phyloP scores from a whole-genome alignment of 345 rosid species.

The Abelmoschus esculentus region DNA sequence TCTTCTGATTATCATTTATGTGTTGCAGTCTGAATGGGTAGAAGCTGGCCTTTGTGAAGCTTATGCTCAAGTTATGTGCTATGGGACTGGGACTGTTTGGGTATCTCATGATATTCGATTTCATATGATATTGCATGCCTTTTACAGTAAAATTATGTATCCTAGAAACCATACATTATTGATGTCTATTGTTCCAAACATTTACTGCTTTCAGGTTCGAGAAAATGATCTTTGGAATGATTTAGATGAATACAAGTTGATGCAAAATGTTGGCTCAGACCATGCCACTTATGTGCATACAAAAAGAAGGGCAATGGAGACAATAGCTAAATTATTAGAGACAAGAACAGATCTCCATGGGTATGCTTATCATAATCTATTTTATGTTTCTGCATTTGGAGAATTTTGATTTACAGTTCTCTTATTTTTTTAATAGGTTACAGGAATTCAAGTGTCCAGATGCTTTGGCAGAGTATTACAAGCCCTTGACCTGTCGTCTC shows the following conservation, averaged over 20 bases:
- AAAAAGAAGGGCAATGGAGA: conserved; percentile 48
- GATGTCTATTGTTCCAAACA: neutral
- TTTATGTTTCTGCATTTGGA: neutral
- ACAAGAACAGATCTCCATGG: conserved; percentile 45
- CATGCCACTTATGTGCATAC: conserved; percentile 28
- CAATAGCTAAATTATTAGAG: conserved; percentile 35
- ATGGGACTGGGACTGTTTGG: conserved; percentile 61
- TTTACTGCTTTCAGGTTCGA: conserved; percentile 33
- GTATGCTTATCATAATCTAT: conserved; percentile 27
- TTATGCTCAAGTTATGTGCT: conserved; percentile 55
- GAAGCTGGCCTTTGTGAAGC: conserved; percentile 51
- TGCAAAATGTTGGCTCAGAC: conserved; percentile 34
- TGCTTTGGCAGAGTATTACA: conserved; percentile 43
- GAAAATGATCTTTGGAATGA: conserved; percentile 58
- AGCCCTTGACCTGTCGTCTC: conserved; percentile 51
- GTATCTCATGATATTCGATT: conserved; percentile 23
- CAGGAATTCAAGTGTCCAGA: conserved; percentile 79
- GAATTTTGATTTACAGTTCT: conserved; percentile 10
- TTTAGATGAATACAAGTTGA: conserved; percentile 30
- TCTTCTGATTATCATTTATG: conserved; percentile 16
- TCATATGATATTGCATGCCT: neutral
- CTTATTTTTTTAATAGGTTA: conserved; percentile 27
- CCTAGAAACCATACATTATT: neutral
- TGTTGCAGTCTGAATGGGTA: conserved; percentile 44
- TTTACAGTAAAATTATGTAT: neutral